These are phyloP conservation scores for Diaporthe vexans DNA, from an alignment of 2,329 filamentous ascomycete genomes.

Conservation along the genomic window DNA sequence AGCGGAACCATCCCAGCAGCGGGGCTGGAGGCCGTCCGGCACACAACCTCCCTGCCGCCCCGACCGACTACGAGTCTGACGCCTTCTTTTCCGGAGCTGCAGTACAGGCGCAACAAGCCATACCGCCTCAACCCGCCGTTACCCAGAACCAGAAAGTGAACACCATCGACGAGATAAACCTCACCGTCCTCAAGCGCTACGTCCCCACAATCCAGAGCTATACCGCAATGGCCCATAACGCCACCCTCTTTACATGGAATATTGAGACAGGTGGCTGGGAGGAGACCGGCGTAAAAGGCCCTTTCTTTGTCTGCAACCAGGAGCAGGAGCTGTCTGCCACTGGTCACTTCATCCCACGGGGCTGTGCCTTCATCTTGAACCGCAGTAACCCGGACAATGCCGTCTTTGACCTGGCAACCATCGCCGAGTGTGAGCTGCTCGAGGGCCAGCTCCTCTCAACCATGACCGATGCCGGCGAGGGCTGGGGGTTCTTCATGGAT, in stretches of 20 bases:
- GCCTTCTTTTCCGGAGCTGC: slow-evolving; percentile 60
- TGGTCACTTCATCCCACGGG: slow-evolving; percentile 53
- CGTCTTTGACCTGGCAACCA: slow-evolving; percentile 72
- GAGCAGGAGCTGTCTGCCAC: slow-evolving; percentile 54
- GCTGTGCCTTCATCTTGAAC: slow-evolving; percentile 80
- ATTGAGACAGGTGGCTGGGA: slow-evolving; percentile 79
- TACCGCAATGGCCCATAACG: slow-evolving; percentile 85
- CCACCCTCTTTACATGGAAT: slow-evolving; percentile 86
- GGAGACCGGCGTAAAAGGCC: slow-evolving; percentile 87
- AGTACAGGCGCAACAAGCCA: slow-evolving; percentile 8
- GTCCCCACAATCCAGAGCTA: slow-evolving; percentile 81
- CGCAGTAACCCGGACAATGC: slow-evolving; percentile 80
- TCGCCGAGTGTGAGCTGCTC: slow-evolving; percentile 71
- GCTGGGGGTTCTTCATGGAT: slow-evolving; percentile 26
- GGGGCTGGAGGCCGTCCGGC: neutral
- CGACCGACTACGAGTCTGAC: slow-evolving; percentile 78
- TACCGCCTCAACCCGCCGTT: slow-evolving; percentile 71
- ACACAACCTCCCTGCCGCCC: slow-evolving; percentile 42
- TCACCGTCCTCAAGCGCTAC: slow-evolving; percentile 86
- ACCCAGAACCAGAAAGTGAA: slow-evolving; percentile 66
- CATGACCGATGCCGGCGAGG: neutral
- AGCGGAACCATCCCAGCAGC: slow-evolving; percentile 48
- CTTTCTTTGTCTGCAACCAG: slow-evolving; percentile 86
- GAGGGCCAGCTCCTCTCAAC: slow-evolving; percentile 17
- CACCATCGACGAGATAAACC: slow-evolving; percentile 88